Conservation (phyloP, 441 rosid species). For the Adansonia rubrostipa region DNA sequence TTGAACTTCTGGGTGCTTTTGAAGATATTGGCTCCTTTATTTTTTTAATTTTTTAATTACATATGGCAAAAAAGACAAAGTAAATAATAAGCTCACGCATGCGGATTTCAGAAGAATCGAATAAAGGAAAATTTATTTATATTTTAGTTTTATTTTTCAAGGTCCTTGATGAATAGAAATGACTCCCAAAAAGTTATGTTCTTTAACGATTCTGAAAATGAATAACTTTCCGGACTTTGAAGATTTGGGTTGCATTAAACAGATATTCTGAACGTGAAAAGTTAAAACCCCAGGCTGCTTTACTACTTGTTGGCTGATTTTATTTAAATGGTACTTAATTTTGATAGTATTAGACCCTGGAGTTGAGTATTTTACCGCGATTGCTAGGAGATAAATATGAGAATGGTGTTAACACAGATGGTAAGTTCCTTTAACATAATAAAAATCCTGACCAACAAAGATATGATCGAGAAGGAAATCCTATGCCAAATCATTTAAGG, state of each 20-base stretch:
- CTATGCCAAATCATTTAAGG: slow-evolving; percentile 47
- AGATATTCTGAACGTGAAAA: slow-evolving; percentile 41
- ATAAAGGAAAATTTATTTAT: not conserved
- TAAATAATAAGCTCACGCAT: slow-evolving; percentile 14
- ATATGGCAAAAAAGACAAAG: not conserved
- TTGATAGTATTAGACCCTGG: not conserved
- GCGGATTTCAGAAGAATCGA: not conserved
- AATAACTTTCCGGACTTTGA: slow-evolving; percentile 21
- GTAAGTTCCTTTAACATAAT: slow-evolving; percentile 48
- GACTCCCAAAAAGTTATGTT: not conserved
- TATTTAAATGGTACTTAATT: not conserved
- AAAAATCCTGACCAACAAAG: slow-evolving; percentile 42
- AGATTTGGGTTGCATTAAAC: slow-evolving; percentile 26
- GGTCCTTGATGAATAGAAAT: not conserved
- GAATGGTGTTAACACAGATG: slow-evolving; percentile 66
- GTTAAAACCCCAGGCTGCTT: not conserved
- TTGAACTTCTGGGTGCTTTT: not conserved
- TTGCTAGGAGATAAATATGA: slow-evolving; percentile 80
- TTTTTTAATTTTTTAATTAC: not conserved
- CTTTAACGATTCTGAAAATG: not conserved
- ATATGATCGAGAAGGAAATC: slow-evolving; percentile 45
- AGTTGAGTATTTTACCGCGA: slow-evolving; percentile 18
- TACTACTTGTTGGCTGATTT: not conserved
- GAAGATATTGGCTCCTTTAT: slow-evolving; percentile 4
- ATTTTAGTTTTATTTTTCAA: not conserved